Base-by-base conservation (phyloP, 257 asterid species). In the Henckelia pumila region DNA sequence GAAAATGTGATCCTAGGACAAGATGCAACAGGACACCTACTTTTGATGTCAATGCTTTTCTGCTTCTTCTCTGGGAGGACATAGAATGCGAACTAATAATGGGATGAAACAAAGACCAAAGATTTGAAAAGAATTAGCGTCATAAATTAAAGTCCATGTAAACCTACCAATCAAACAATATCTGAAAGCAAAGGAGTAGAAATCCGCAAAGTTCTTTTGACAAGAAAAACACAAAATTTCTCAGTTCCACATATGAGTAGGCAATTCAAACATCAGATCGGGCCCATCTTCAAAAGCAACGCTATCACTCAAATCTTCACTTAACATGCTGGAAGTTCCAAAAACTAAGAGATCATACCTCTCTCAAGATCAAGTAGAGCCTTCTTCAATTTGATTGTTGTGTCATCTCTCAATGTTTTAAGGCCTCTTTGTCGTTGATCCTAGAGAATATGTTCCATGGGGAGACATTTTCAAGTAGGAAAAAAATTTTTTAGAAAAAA, bases 401-500 rank as follows among this genome's bases (percentile, higher is more conserved):
- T 75, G 67, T 83, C 93, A 59, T 75, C 96, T 76, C 82, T 76
- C 56, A 89, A 76, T 14, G 77, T 84, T 78, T 77, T 84, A 74
- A 92, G 80, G 20, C 93, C 98, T 75, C 71, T 81, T 72, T 83
- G 77, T 95, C 97, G 89, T 79, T 92, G 97, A 14, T 85, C 91
- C 97, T 92, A 74, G 65, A 67, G 30, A 72, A 75, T 44, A 63
- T 13, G 22, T 64, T 23, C 44, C 49, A 56, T 33, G 40, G 64
- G 60, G 40, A 49, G 20, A 67, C 14, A 63, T 56, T 71, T 59
- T 37, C 24, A 56, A 58, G 23, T 29, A 2, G 55, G 14, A 14
- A 7, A 7, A 10, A n/a, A n/a, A n/a, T n/a, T 58, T 66, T 44
- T 55, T 70, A 2, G 8, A 9, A 68, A 60, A n/a, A 47, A 3